These are phyloP conservation scores for Pythium scleroteichum DNA, from an alignment of 352 stramenopile species.

Conservation along the genomic window DNA sequence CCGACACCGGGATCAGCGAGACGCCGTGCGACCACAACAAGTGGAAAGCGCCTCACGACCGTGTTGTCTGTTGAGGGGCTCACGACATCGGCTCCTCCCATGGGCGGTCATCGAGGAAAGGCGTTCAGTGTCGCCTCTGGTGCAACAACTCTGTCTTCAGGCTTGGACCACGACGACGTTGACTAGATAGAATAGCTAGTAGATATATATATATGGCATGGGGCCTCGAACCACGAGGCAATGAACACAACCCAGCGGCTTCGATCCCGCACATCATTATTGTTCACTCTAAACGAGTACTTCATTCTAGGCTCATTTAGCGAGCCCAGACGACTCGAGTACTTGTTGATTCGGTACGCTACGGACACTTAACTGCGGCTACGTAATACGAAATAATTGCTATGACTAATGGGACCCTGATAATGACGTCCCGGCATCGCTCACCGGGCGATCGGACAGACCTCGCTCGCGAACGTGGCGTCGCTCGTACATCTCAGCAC, in stretches of 20 bases:
- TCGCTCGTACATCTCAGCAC: constrained; percentile 21
- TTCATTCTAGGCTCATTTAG: too few relatives aligned
- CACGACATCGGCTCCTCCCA: not conserved
- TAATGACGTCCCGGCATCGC: constrained; percentile 13
- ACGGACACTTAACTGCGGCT: too few relatives aligned
- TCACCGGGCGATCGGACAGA: constrained; percentile 9
- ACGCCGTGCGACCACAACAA: constrained; percentile 20
- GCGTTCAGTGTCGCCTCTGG: constrained; percentile 21
- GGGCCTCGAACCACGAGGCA: too few relatives aligned
- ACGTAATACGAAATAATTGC: too few relatives aligned
- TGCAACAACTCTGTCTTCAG: constrained; percentile 6
- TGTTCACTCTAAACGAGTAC: too few relatives aligned
- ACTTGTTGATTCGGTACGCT: too few relatives aligned
- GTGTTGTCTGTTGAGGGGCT: constrained; percentile 5
- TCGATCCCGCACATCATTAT: too few relatives aligned
- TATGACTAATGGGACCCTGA: not conserved
- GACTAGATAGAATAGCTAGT: constrained; percentile 2
- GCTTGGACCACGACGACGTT: constrained; percentile 6
- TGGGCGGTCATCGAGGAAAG: constrained; percentile 5
- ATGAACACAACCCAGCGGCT: too few relatives aligned
- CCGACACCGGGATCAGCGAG: constrained; percentile 3
- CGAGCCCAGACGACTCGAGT: too few relatives aligned
- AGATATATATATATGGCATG: too few relatives aligned
- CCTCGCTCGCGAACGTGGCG: constrained; percentile 9
- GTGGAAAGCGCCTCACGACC: constrained; percentile 20